These are phyloP conservation scores for Ustilago trichophora DNA, from an alignment of 1,284 basidiomycete genomes.

Conservation along the genomic window DNA sequence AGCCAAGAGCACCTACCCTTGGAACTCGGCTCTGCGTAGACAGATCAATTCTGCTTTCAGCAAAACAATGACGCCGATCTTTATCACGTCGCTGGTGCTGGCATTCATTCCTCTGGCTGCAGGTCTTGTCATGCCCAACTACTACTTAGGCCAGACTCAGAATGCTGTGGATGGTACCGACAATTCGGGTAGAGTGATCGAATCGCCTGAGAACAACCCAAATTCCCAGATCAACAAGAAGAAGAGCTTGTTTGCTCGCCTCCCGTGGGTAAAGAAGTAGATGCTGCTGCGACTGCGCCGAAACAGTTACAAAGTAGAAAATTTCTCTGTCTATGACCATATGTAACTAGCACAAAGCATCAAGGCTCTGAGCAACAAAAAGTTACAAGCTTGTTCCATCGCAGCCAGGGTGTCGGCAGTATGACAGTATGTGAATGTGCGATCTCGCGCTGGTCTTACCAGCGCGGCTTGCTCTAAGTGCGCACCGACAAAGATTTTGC, in stretches of 20 bases:
- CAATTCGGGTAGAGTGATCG: slow-evolving; percentile 16
- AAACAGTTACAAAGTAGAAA: too few relatives aligned
- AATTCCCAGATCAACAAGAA: slow-evolving; percentile 13
- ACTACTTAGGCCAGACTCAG: slow-evolving; percentile 68
- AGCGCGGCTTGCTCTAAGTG: too few relatives aligned
- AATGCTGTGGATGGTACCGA: slow-evolving; percentile 68
- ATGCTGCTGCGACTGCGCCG: too few relatives aligned
- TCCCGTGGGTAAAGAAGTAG: too few relatives aligned
- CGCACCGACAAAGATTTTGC: too few relatives aligned
- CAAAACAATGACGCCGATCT: slow-evolving; percentile 20
- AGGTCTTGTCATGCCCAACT: slow-evolving; percentile 66
- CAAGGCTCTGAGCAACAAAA: too few relatives aligned
- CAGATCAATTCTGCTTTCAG: slow-evolving; percentile 10
- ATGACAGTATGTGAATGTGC: too few relatives aligned
- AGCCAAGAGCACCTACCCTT: slow-evolving; percentile 6
- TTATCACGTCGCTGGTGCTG: slow-evolving; percentile 16
- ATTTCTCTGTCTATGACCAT: too few relatives aligned
- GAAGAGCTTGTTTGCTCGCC: slow-evolving; percentile 13
- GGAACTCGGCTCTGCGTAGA: slow-evolving; percentile 3
- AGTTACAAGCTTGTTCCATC: too few relatives aligned
- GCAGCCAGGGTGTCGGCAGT: too few relatives aligned
- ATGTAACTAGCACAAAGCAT: too few relatives aligned
- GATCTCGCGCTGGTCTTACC: too few relatives aligned
- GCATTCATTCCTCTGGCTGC: slow-evolving; percentile 66
- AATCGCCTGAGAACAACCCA: slow-evolving; percentile 7